Evolutionary conservation across 768 basidiomycete species (phyloP), one percentile per base, ranked within the genome.

Genomic region (Dacryopinax spathularia): DNA sequence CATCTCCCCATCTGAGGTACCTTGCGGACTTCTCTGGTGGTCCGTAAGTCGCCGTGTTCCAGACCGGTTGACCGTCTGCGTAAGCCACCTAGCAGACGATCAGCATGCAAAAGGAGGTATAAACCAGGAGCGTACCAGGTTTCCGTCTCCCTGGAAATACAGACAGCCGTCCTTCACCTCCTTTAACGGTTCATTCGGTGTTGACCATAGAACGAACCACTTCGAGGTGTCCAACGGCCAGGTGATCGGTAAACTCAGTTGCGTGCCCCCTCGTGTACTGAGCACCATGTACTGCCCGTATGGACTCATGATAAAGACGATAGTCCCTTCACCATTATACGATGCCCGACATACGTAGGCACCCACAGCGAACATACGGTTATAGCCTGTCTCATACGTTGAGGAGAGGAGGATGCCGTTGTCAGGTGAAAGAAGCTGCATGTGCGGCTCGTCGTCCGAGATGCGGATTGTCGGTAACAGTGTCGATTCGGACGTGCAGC

Each of bases 101-200:
- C 9, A 27, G 13, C 22, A 10, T 56, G 12, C 13, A 27, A 56
- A 3, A 56, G 13, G 25, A 10, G 48, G 29, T 25, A 20, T 22
- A 5, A 27, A 6, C 15, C 25, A n/a, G 13, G 48, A 31, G 31
- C 48, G 25, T 56, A 56, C 48, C 25, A 56, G 48, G n/a, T 70
- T 68, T 10, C 67, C 69, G 41, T 70, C 69, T 20, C 67, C 69
- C 34, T 70, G 69, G 56, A 70, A 69, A 36, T 12, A 41, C 48
- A 66, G 62, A 34, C 33, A 60, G 0, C 39, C n/a, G 33, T 66
- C 65, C 15, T 41, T 41, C 34, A 16, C 39, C 0, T 69, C 64
- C 7, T 65, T 56, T 29, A 60, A 36, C 15, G 34, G 31, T 2
- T 39, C 48, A 34, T 66, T 67, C 15, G 65, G 65, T 1, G 67